phyloP scores from a whole-genome alignment of 1,139 yeast species.

The Yamadazyma friedrichii region DNA sequence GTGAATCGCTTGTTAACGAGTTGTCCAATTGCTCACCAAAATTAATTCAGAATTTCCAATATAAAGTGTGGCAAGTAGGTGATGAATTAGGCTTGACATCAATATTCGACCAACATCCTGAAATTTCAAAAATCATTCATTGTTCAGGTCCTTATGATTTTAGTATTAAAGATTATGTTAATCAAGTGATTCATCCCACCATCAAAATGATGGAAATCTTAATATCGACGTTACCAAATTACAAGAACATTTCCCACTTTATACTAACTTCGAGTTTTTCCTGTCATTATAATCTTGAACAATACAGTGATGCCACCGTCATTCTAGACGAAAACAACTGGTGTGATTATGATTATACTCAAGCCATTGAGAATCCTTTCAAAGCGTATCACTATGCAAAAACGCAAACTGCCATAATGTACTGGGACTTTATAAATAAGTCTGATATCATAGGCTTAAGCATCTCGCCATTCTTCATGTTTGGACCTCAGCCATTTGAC shows the following conservation, averaged over 20 bases:
- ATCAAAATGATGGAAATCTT: conserved; percentile 30
- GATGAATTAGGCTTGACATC: conserved; percentile 50
- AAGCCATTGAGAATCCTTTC: conserved; percentile 23
- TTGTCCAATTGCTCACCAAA: conserved; percentile 16
- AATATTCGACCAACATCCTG: conserved; percentile 45
- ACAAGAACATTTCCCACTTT: conserved; percentile 20
- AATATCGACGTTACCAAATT: conserved; percentile 21
- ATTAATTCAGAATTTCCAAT: conserved; percentile 28
- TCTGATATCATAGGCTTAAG: conserved; percentile 31
- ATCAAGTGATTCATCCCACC: conserved; percentile 32
- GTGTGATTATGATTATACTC: conserved; percentile 37
- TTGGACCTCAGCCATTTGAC: conserved; percentile 44
- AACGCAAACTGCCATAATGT: conserved; percentile 49
- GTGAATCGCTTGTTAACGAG: conserved; percentile 31
- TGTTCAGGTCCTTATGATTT: conserved; percentile 30
- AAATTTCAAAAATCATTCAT: conserved; percentile 53
- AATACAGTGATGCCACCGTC: conserved; percentile 12
- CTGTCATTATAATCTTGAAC: conserved; percentile 13
- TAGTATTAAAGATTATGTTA: conserved; percentile 26
- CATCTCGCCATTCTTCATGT: conserved; percentile 48
- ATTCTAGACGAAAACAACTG: conserved; percentile 32
- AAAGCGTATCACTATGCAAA: conserved; percentile 30
- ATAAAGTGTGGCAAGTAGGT: conserved; percentile 55
- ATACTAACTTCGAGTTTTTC: conserved; percentile 14
- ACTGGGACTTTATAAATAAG: conserved; percentile 42